Evolutionary conservation across 1,284 basidiomycete genomes (phyloP).

Genomic region (Ustilago esculenta): DNA sequence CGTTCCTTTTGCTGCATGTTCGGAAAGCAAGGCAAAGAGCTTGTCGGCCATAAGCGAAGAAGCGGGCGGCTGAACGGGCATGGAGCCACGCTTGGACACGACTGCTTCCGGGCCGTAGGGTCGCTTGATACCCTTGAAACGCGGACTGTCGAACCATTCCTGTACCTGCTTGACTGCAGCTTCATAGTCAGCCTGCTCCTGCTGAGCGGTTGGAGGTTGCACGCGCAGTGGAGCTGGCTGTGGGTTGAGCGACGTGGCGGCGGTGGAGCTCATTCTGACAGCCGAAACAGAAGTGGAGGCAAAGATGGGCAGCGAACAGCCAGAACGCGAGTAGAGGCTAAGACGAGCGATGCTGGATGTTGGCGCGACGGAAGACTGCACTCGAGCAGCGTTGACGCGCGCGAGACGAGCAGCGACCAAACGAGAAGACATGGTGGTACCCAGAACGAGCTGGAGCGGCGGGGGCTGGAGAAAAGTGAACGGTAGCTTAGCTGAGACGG

Average conservation of each 20-base stretch:
- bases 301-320: neutral
- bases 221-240: conserved; percentile 73
- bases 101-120: conserved; percentile 82
- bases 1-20: conserved; percentile 73
- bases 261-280: conserved; percentile 70
- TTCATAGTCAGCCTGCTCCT: conserved; percentile 77
- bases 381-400: conserved; percentile 39
- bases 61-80: conserved; percentile 78
- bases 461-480: no score
- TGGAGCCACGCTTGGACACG: conserved; percentile 86
- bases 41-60: conserved; percentile 83
- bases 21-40: conserved; percentile 76
- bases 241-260: conserved; percentile 70
- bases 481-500: no score
- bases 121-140: conserved; percentile 79
- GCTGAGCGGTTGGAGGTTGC: conserved; percentile 74
- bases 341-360: conserved; percentile 19
- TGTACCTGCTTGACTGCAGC: conserved; percentile 75
- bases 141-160: conserved; percentile 78
- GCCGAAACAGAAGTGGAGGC: neutral
- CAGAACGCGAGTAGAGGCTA: conserved; percentile 8
- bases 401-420: conserved; percentile 35
- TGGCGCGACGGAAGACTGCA: conserved; percentile 5
- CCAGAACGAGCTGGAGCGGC: neutral
- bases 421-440: conserved; percentile 34